These are phyloP conservation scores for Colletotrichum spaethianum DNA, from an alignment of 2,329 filamentous ascomycete species.

Conservation along the genomic window DNA sequence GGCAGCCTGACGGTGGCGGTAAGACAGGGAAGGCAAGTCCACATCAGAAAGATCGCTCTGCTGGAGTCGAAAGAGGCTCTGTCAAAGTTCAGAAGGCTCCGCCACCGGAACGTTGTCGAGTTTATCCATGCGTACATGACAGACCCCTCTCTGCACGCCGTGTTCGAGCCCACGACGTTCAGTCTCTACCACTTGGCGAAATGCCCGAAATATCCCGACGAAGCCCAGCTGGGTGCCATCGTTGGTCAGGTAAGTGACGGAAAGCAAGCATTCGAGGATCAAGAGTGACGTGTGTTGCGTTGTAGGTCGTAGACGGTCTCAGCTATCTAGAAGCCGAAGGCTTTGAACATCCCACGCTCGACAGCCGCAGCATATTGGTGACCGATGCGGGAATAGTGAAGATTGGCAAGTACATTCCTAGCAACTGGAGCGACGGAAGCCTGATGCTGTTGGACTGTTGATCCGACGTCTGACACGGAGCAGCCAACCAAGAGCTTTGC, in stretches of 20 bases:
- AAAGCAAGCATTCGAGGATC: background rate
- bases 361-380: conserved; percentile 2
- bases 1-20: background rate
- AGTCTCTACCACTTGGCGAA: background rate
- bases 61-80: background rate
- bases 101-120: background rate
- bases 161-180: background rate
- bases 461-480: background rate
- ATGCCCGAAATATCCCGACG: background rate
- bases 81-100: background rate
- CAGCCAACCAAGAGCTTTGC: background rate
- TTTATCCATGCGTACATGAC: conserved; percentile 5
- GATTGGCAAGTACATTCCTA: background rate
- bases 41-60: background rate
- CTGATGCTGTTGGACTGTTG: background rate
- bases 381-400: background rate
- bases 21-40: background rate
- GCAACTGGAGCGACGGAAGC: background rate
- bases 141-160: background rate
- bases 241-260: background rate
- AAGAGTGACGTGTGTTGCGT: background rate
- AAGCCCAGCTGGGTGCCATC: background rate
- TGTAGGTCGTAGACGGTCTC: conserved; percentile 1
- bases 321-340: conserved; percentile 14
- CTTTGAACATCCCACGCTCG: background rate